Percentiles rank a stretch among this genome's conserved stretches.
Evolutionary conservation across 2,329 filamentous ascomycete genomes (phyloP).

Genomic region (Talaromyces sp.): DNA sequence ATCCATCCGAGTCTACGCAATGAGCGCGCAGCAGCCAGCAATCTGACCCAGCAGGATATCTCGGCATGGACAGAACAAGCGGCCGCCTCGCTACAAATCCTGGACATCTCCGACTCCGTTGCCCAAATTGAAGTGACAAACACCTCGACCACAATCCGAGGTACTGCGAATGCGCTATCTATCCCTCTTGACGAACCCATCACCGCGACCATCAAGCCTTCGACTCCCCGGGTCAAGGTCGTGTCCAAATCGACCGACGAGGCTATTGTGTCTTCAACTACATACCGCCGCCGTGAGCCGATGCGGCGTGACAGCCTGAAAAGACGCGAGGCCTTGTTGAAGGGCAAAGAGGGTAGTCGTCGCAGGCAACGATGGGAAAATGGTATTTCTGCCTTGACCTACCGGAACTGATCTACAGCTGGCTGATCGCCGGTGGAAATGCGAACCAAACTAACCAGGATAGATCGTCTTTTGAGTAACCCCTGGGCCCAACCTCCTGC

Average conservation of each 20-base stretch:
- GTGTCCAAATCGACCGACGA: slow-evolving; percentile 12
- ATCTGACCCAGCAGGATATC: slow-evolving; percentile 48
- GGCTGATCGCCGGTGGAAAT: not conserved
- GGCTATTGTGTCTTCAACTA: slow-evolving; percentile 32
- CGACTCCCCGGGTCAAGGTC: slow-evolving; percentile 27
- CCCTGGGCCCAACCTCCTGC: slow-evolving; percentile 79
- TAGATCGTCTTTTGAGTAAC: slow-evolving; percentile 80
- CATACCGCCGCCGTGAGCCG: slow-evolving; percentile 49
- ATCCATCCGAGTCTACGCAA: slow-evolving; percentile 37
- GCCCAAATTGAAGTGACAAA: slow-evolving; percentile 40
- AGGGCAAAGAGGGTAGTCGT: slow-evolving; percentile 85
- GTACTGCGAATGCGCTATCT: slow-evolving; percentile 59
- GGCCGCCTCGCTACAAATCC: slow-evolving; percentile 32
- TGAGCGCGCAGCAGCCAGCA: slow-evolving; percentile 21
- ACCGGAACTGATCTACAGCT: slow-evolving; percentile 13
- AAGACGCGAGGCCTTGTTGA: slow-evolving; percentile 69
- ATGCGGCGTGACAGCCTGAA: slow-evolving; percentile 58
- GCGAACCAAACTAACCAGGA: not conserved
- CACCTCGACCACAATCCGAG: slow-evolving; percentile 39
- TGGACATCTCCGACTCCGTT: slow-evolving; percentile 26
- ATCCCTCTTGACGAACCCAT: slow-evolving; percentile 67
- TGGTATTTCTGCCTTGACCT: slow-evolving; percentile 49
- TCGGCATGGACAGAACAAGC: slow-evolving; percentile 60
- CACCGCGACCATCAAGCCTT: slow-evolving; percentile 26
- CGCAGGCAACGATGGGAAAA: slow-evolving; percentile 93